Percentiles rank a stretch among this genome's conserved stretches.
Conservation (phyloP, 2,329 filamentous ascomycete species). For the Colletotrichum gloeosporioides region DNA sequence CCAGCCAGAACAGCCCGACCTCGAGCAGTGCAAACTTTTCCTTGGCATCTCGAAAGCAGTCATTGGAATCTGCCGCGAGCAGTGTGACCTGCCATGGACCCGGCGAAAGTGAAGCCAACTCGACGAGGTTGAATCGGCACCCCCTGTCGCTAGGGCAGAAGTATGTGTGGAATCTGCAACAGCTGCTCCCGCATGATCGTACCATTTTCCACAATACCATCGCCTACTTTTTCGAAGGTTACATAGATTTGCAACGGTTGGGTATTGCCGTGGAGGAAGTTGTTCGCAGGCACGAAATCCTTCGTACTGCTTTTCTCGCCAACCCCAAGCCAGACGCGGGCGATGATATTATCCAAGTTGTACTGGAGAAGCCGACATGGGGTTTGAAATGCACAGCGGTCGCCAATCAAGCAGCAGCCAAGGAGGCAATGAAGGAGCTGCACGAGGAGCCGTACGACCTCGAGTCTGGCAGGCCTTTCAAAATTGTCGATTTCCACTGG, state of each 20-base stretch:
- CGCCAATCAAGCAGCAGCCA: background rate
- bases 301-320: background rate
- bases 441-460: background rate
- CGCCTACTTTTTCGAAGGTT: constrained; percentile 29
- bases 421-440: background rate
- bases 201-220: constrained; percentile 38
- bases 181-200: constrained; percentile 20
- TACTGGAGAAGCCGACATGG: background rate
- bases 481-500: background rate
- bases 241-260: constrained; percentile 36
- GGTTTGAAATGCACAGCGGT: background rate
- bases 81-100: background rate
- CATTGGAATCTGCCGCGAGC: background rate
- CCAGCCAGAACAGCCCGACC: background rate
- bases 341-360: background rate
- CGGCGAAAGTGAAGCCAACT: background rate
- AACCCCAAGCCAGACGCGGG: background rate
- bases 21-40: background rate
- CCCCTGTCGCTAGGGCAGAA: background rate
- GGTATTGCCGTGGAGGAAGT: constrained; percentile 33
- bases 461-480: background rate
- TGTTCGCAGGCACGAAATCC: background rate
- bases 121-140: background rate
- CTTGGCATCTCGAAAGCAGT: background rate
- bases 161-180: background rate